A percentile compares a stretch with the other conserved stretches of the same genome.
These are phyloP conservation scores for Sordariomycetes sp. DNA, from an alignment of 2,329 filamentous ascomycete genomes.

Conservation along the genomic window DNA sequence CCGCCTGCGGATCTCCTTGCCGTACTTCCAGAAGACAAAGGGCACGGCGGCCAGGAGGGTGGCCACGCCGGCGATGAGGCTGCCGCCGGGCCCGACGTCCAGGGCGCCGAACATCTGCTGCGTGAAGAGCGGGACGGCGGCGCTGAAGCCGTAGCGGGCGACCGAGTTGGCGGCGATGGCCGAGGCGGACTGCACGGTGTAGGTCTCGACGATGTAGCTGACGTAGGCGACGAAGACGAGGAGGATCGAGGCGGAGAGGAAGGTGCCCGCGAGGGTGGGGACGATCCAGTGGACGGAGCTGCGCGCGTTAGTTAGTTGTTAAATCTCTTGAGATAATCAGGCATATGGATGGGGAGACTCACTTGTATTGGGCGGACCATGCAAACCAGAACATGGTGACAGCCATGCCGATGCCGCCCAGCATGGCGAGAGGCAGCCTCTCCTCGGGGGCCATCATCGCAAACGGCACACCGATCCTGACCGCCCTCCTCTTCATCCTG, in stretches of 20 bases:
- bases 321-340: not conserved
- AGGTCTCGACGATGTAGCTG: not conserved
- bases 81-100: not conserved
- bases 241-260: not conserved
- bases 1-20: not conserved
- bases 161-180: not conserved
- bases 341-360: not conserved
- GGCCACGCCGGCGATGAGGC: not conserved
- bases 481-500: not conserved
- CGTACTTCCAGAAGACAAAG: not conserved
- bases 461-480: not conserved
- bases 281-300: not conserved
- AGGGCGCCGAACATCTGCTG: not conserved
- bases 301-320: not conserved
- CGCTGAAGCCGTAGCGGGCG: not conserved
- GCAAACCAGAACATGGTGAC: not conserved
- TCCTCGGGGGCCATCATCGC: not conserved
- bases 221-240: not conserved
- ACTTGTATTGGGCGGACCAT: not conserved
- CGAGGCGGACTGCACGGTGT: not conserved
- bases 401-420: not conserved
- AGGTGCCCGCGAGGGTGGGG: not conserved
- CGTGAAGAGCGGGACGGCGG: not conserved
- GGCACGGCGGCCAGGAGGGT: not conserved
- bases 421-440: not conserved